A percentile compares a stretch with the other conserved stretches of the same genome.
phyloP scores from a whole-genome alignment of 768 basidiomycete species.

The Leccinum olivaceopallidum region DNA sequence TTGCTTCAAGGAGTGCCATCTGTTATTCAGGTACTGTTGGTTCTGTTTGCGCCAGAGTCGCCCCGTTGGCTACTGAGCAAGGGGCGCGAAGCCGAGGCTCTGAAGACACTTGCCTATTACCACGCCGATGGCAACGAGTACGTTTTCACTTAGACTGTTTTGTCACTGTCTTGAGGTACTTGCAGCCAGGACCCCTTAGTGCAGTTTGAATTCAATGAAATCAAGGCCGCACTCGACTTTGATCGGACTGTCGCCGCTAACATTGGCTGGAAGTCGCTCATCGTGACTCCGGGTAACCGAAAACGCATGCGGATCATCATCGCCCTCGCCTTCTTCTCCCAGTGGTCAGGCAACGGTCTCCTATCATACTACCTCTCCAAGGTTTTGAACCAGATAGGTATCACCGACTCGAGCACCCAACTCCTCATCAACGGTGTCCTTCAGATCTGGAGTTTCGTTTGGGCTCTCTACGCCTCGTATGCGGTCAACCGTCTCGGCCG shows the following conservation, averaged over 20 bases:
- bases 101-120: constrained; percentile 72
- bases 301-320: constrained; percentile 69
- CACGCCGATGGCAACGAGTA: constrained; percentile 76
- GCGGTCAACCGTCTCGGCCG: constrained; percentile 64
- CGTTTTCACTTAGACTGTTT: constrained; percentile 12
- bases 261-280: constrained; percentile 68
- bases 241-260: constrained; percentile 60
- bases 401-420: constrained; percentile 52
- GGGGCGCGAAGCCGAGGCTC: constrained; percentile 68
- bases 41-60: constrained; percentile 77
- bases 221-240: constrained; percentile 74
- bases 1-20: constrained; percentile 71
- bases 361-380: constrained; percentile 75
- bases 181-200: constrained; percentile 62
- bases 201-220: constrained; percentile 75
- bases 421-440: constrained; percentile 63
- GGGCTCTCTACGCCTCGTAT: constrained; percentile 17
- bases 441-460: constrained; percentile 42
- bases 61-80: constrained; percentile 82
- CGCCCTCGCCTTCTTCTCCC: constrained; percentile 67
- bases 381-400: constrained; percentile 64
- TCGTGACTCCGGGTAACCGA: constrained; percentile 66
- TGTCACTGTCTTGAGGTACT: neutral
- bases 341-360: constrained; percentile 76
- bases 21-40: constrained; percentile 59